A percentile compares a stretch with the other conserved stretches of the same genome.
Evolutionary conservation across 2,329 filamentous ascomycete species (phyloP).

Genomic region (Paraphaeosphaeria minitans): DNA sequence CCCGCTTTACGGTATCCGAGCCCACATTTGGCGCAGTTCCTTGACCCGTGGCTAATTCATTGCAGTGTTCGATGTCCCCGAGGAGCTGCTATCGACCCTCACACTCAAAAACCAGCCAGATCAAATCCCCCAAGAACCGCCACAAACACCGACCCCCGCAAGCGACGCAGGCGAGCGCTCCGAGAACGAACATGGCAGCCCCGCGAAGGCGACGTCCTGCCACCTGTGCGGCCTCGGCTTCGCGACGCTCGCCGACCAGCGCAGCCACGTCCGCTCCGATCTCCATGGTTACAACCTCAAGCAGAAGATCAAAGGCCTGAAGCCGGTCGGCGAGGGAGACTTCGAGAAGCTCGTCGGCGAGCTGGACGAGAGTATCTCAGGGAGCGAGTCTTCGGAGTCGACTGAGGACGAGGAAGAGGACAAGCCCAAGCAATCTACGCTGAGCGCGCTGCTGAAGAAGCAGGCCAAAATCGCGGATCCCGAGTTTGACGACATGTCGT

Average conservation of each 20-base stretch:
- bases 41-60: constrained; percentile 18
- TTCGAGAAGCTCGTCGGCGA: constrained; percentile 87
- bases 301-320: constrained; percentile 77
- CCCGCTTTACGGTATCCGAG: constrained; percentile 44
- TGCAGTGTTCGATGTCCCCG: constrained; percentile 80
- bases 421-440: constrained; percentile 67
- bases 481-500: constrained; percentile 56
- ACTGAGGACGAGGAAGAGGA: constrained; percentile 69
- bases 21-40: background rate
- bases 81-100: constrained; percentile 72
- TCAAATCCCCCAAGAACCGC: constrained; percentile 20
- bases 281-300: constrained; percentile 94
- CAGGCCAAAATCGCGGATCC: constrained; percentile 74
- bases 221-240: constrained; percentile 79
- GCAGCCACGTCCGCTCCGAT: constrained; percentile 85
- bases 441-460: constrained; percentile 79
- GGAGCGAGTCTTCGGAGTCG: constrained; percentile 74
- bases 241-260: constrained; percentile 75
- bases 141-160: constrained; percentile 12
- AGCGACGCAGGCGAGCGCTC: constrained; percentile 44
- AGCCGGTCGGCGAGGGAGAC: constrained; percentile 75
- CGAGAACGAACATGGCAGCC: constrained; percentile 46
- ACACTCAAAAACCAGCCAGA: constrained; percentile 56
- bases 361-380: constrained; percentile 89
- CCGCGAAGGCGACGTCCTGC: constrained; percentile 72